Evolutionary conservation across 768 basidiomycete species (phyloP), one percentile per base, ranked within the genome.

Genomic region (Rhizopogon roseolus): DNA sequence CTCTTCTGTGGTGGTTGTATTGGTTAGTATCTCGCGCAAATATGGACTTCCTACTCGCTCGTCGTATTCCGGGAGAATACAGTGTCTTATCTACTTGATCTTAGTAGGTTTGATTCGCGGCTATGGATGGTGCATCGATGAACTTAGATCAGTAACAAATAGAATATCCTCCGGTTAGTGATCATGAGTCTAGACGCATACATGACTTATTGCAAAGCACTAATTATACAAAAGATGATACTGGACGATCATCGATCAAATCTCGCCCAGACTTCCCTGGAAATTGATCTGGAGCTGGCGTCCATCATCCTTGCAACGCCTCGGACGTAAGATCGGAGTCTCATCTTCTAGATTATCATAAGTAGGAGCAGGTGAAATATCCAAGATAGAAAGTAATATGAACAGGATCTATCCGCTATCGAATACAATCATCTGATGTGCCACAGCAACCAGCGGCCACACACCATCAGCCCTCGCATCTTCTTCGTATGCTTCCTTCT

Each of bases 401-500:
- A 34, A 34, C 19, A 6, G 1, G 14, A 13, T 36, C 34, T 36
- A 36, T 34, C 49, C 19, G 10, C 19, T 5, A 48, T 57, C 54
- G 46, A 71, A 69, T 48, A 70, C 59, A 32, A 67, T 62, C 48
- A 69, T 67, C 57, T 69, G 66, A 50, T 69, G 68, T 16, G 58
- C 68, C 17, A 49, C 49, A 44, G 66, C 66, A 22, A 60, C 64
- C 1, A 69, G 50, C 13, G 66, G 63, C 68, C 70, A 71, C 27
- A 68, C 58, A 17, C 56, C 68, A 53, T 60, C 62, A 11, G 49
- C 57, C n/a, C 11, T 52, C 38, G 60, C 66, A 49, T 68, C 70
- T 49, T 70, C 70, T 17, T 40, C 49, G 36, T 65, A 64, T 22
- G 41, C 63, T 40, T 66, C 68, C 53, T 68, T 71, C 41, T 52